Conservation (phyloP, 495 filamentous ascomycete genomes). For the Cercophora sp. region DNA sequence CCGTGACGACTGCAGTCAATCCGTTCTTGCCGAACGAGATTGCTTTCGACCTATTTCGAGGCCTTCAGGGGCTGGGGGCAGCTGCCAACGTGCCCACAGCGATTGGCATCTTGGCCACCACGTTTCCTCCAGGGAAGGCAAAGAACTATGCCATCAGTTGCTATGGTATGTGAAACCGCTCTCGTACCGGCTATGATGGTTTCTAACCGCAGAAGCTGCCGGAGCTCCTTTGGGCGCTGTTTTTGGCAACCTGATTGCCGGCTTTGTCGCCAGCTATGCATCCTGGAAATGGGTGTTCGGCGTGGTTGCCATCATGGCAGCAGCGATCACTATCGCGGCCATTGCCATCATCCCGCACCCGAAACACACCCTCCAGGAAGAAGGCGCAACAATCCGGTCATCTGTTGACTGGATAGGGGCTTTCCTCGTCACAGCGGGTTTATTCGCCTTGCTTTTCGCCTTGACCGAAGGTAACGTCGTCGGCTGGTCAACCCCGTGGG, state of each 20-base stretch:
- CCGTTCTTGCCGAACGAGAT: constrained; percentile 65
- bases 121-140: constrained; percentile 56
- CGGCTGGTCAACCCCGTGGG: constrained; percentile 65
- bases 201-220: constrained; percentile 32
- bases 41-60: constrained; percentile 65
- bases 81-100: constrained; percentile 64
- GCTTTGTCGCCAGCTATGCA: constrained; percentile 51
- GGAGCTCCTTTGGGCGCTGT: constrained; percentile 57
- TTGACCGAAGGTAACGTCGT: constrained; percentile 60
- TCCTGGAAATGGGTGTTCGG: constrained; percentile 65
- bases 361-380: constrained; percentile 26
- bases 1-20: constrained; percentile 57
- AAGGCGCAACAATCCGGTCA: constrained; percentile 22
- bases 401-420: constrained; percentile 65
- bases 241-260: constrained; percentile 52
- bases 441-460: constrained; percentile 59
- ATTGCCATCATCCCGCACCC: constrained; percentile 63
- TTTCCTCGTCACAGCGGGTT: constrained; percentile 57
- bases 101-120: constrained; percentile 59
- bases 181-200: no score
- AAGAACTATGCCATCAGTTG: constrained; percentile 61
- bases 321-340: constrained; percentile 54
- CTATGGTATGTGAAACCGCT: constrained; percentile 43
- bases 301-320: constrained; percentile 59
- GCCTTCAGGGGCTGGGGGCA: constrained; percentile 66